Evolutionary conservation across 306 rosid genomes (phyloP), one percentile per base, ranked within the genome.

Genomic region (cucumber (Cucumis sativus)): DNA sequence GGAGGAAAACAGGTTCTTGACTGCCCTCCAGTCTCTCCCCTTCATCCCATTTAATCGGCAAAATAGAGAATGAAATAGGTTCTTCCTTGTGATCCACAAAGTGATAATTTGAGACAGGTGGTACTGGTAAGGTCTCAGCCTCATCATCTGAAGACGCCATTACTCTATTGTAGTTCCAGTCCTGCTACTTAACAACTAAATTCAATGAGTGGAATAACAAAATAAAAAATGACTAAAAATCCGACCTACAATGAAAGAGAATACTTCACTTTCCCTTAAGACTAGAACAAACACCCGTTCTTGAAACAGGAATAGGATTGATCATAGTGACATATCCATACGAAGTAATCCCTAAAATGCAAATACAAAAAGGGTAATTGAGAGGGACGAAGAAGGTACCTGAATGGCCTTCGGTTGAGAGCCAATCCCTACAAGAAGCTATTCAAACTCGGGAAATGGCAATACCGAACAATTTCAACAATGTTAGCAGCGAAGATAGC

Each of bases 121-220:
- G 56, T 23, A 23, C 25, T 23, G 80, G 92, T 59, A 57, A 81
- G 40, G 63, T 76, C 82, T 90, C 92, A 1, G 33, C 84, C 87
- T 95, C 98, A 8, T 95, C 98, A 18, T 92, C 98, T 2, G 97
- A 95, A 15, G 96, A 89, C 0, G 84, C 85, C 98, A 95, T 94
- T 21, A 6, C 69, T 78, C 41, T 39, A 64, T 43, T 67, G 39
- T 41, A 84, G 76, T 69, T 74, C 65, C 62, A 75, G 67, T 76
- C 83, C 66, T 77, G 60, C 54, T 28, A 80, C 80, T 67, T 57
- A 76, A 79, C 67, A 77, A 82, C 81, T 41, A 79, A 40, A 67
- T 67, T 18, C 30, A 18, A 66, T 18, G 52, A 66, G 10, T 66
- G 72, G 10, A 66, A 18, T n/a, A 66, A 66, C 5, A 33, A 33